A percentile compares a stretch with the other conserved stretches of the same genome.
phyloP scores from a whole-genome alignment of 805 yeast genomes.

The Wickerhamiella slavikovae region DNA sequence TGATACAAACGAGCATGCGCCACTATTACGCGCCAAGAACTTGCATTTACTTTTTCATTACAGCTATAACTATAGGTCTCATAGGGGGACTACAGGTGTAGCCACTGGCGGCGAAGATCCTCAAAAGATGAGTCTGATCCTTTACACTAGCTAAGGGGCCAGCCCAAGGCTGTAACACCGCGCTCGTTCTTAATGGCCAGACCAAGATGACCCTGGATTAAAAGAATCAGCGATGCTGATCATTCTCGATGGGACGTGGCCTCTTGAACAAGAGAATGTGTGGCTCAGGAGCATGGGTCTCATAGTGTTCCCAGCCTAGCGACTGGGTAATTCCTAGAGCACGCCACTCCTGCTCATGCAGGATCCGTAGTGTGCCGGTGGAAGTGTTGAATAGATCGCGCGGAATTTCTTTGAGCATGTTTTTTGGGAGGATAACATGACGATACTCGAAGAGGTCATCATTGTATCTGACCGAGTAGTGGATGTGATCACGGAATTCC shows the following conservation, averaged over 20 bases:
- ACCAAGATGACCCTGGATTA: too few relatives aligned
- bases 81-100: too few relatives aligned
- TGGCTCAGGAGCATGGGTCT: conserved; percentile 97
- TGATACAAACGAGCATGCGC: too few relatives aligned
- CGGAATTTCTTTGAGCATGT: conserved; percentile 85
- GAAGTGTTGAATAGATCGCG: conserved; percentile 84
- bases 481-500: conserved; percentile 85
- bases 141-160: too few relatives aligned
- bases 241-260: conserved; percentile 6
- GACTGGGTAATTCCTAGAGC: conserved; percentile 95
- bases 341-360: conserved; percentile 95
- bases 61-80: too few relatives aligned
- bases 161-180: too few relatives aligned
- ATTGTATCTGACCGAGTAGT: conserved; percentile 73
- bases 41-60: too few relatives aligned
- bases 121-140: too few relatives aligned
- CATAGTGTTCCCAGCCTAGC: conserved; percentile 95
- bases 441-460: conserved; percentile 87
- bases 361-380: conserved; percentile 78
- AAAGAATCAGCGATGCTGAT: too few relatives aligned
- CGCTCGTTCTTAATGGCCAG: too few relatives aligned
- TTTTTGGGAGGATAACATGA: conserved; percentile 93
- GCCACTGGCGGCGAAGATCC: too few relatives aligned
- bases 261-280: conserved; percentile 72
- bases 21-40: too few relatives aligned